Evolutionary conservation across 2,329 filamentous ascomycete species (phyloP).

Genomic region (Claviceps maximensis): DNA sequence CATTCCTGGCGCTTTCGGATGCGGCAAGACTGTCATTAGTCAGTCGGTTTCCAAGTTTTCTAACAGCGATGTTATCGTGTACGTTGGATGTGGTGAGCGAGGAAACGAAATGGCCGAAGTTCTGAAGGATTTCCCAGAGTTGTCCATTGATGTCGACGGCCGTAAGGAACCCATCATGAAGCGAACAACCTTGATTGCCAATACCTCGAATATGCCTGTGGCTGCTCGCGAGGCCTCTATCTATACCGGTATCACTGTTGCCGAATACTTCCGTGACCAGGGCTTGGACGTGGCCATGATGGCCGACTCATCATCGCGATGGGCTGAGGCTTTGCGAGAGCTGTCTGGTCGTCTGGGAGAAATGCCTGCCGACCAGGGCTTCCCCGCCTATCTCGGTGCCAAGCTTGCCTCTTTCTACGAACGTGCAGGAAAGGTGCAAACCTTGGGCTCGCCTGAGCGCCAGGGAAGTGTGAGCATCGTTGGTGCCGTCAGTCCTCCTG

Average conservation of each 20-base stretch:
- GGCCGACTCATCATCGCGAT: slow-evolving; percentile 95
- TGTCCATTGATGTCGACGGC: slow-evolving; percentile 86
- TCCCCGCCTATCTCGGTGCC: slow-evolving; percentile 90
- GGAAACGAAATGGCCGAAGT: slow-evolving; percentile 99
- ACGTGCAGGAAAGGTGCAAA: slow-evolving; percentile 76
- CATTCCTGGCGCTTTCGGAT: slow-evolving; percentile 96
- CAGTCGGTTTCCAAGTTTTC: slow-evolving; percentile 99
- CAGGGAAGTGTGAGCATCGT: slow-evolving; percentile 93
- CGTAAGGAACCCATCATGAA: slow-evolving; percentile 99
- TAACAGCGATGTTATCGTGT: slow-evolving; percentile 97
- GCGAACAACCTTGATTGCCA: slow-evolving; percentile 94
- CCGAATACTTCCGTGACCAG: slow-evolving; percentile 95
- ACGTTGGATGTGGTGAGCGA: slow-evolving; percentile 83
- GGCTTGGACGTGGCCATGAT: slow-evolving; percentile 99
- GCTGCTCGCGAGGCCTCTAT: slow-evolving; percentile 97
- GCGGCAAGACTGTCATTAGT: slow-evolving; percentile 97
- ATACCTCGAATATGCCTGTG: slow-evolving; percentile 99
- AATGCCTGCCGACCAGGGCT: slow-evolving; percentile 99
- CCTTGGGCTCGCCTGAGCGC: slow-evolving; percentile 79
- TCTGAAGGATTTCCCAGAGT: slow-evolving; percentile 98
- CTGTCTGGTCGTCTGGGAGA: slow-evolving; percentile 97
- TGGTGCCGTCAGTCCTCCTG: slow-evolving; percentile 89
- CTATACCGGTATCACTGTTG: slow-evolving; percentile 89
- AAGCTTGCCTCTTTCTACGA: slow-evolving; percentile 99
- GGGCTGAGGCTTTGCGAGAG: slow-evolving; percentile 97